Evolutionary conservation across 2,329 filamentous ascomycete genomes (phyloP), one percentile per base, ranked within the genome.

Genomic region (Sporothrix globosa): DNA sequence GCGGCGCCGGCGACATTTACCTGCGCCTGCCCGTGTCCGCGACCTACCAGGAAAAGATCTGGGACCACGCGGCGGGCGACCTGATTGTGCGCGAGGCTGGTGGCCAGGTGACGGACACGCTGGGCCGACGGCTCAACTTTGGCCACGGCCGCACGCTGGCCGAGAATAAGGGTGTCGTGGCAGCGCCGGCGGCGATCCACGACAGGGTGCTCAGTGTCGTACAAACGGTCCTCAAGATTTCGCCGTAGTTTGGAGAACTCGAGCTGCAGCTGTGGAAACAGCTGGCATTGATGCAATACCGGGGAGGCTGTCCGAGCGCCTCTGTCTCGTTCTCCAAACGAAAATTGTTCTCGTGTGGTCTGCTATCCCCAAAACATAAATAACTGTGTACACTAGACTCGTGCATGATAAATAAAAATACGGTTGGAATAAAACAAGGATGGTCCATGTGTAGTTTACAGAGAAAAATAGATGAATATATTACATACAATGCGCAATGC

Each of bases 1-100:
- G 96, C 73, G 96, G 96, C 60, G 93, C 94, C 5, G 96, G 94
- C 66, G 96, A 99, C 78, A 90, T 99, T 74, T 99, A 99, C 82
- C 86, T 99, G 71, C 88, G 96, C 69, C 83, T 99, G 71, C 96
- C 96, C 3, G 91, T 92, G 5, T 79, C 78, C 72, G 91, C 88
- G 79, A 90, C 91, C 69, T 99, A 99, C 82, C 89, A 97, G 80
- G 96, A 99, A 86, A 99, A 99, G 88, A 99, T 99, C 75, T 99
- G 96, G 96, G 96, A 99, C 79, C 96, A 99, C 80, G 96, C 96
- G 21, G 96, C 95, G 14, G 96, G 96, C 53, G 94, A 97, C 77
- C 82, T 99, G 71, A 94, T 99, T 75, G 96, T 98, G 53, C 87
- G 94, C 70, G 96, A 99, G 82, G 93, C 96, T 2, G 96, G 96